phyloP scores from a whole-genome alignment of 1,284 basidiomycete species.

The Pisolithus thermaeus region DNA sequence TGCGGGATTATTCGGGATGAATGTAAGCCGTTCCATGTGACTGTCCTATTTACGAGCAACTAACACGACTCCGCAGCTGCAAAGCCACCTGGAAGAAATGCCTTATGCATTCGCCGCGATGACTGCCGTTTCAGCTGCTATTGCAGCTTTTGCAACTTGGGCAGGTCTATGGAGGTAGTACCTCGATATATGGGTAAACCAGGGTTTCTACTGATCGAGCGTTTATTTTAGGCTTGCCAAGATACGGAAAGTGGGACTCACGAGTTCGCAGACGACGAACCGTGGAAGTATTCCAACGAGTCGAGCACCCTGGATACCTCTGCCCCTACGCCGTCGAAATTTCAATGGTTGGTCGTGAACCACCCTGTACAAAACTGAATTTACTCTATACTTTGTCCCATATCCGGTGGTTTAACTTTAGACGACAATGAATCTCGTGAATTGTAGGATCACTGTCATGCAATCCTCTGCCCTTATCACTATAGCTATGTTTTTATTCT shows the following conservation, averaged over 20 bases:
- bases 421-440: no score
- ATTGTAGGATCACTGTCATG: no score
- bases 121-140: slow-evolving; percentile 47
- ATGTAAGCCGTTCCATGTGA: slow-evolving; percentile 49
- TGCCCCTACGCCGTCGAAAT: slow-evolving; percentile 50
- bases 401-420: no score
- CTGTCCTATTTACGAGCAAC: slow-evolving; percentile 17
- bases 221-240: slow-evolving; percentile 33
- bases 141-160: slow-evolving; percentile 54
- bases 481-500: no score
- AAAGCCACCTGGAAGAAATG: slow-evolving; percentile 62
- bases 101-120: slow-evolving; percentile 63
- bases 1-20: slow-evolving; percentile 95
- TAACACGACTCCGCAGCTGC: slow-evolving; percentile 41
- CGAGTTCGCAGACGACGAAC: slow-evolving; percentile 29
- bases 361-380: not conserved
- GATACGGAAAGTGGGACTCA: slow-evolving; percentile 50
- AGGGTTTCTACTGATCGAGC: slow-evolving; percentile 3
- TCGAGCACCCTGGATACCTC: slow-evolving; percentile 45
- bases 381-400: not conserved
- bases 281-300: slow-evolving; percentile 23
- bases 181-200: slow-evolving; percentile 14
- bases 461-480: no score
- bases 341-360: slow-evolving; percentile 48
- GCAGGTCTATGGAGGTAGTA: slow-evolving; percentile 55